Conservation (phyloP, 2,329 filamentous ascomycete genomes). For the Cladosporium austrohemisphaericum region DNA sequence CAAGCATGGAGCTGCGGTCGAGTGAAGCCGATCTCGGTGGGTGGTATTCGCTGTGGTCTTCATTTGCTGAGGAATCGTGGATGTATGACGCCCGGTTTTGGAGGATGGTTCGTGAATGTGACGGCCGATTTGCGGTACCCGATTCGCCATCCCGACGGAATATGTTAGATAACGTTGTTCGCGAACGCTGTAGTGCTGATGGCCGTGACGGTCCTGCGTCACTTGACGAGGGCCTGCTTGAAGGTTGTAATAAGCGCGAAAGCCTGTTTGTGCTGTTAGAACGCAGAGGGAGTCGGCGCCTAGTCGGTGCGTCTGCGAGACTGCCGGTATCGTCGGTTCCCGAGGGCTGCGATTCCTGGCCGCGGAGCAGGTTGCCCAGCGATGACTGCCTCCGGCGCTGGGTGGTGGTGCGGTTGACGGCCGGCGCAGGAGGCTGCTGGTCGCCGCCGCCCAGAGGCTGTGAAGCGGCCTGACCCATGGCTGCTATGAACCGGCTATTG, state of each 20-base stretch:
- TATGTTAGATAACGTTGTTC: constrained; percentile 15
- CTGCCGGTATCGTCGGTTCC: constrained; percentile 5
- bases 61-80: constrained; percentile 16
- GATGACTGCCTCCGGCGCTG: constrained; percentile 11
- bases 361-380: constrained; percentile 8
- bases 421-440: not conserved
- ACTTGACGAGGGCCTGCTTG: constrained; percentile 16
- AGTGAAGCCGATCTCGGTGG: constrained; percentile 32
- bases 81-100: constrained; percentile 27
- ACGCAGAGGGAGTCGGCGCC: constrained; percentile 17
- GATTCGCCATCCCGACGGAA: constrained; percentile 10
- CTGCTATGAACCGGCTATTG: constrained; percentile 2
- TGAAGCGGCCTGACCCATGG: constrained; percentile 34
- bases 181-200: constrained; percentile 15
- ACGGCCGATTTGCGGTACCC: not conserved
- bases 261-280: constrained; percentile 25
- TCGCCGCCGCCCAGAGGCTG: constrained; percentile 21
- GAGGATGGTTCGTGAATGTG: constrained; percentile 18
- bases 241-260: constrained; percentile 29
- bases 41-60: constrained; percentile 21
- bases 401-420: constrained; percentile 4
- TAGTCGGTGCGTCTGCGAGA: constrained; percentile 1
- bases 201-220: constrained; percentile 14
- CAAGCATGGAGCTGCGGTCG: constrained; percentile 31
- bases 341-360: not conserved